Evolutionary conservation across 768 basidiomycete genomes (phyloP).

Genomic region (Phanerochaete carnosa): DNA sequence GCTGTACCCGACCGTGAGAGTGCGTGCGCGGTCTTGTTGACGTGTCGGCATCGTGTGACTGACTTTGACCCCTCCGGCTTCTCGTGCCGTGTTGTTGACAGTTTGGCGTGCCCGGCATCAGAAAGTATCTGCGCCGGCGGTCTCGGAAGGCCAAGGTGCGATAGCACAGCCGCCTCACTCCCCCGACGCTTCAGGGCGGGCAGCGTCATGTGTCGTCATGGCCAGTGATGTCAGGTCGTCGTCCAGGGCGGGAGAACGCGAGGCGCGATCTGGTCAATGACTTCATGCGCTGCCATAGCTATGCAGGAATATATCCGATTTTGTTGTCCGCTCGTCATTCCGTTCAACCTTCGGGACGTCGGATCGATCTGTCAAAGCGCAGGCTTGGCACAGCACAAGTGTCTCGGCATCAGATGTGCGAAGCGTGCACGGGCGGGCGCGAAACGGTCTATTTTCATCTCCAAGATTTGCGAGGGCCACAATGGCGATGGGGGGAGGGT

Average conservation of each 20-base stretch:
- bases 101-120: constrained; percentile 64
- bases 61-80: constrained; percentile 16
- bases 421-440: too few species aligned
- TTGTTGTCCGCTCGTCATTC: background rate
- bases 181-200: background rate
- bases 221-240: background rate
- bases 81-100: constrained; percentile 23
- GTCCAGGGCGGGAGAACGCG: background rate
- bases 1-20: constrained; percentile 67
- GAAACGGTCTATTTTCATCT: background rate
- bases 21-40: constrained; percentile 23
- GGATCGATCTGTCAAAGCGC: background rate
- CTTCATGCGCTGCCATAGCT: background rate
- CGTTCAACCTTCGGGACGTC: background rate
- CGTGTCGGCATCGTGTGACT: constrained; percentile 4
- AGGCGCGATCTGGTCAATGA: background rate
- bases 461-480: background rate
- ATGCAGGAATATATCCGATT: background rate
- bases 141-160: constrained; percentile 30
- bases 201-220: background rate
- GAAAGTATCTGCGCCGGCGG: constrained; percentile 45
- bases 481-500: background rate
- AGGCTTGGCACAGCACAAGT: background rate
- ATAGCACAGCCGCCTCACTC: constrained; percentile 9
- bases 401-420: too few species aligned